Evolutionary conservation across 495 filamentous ascomycete genomes (phyloP).

Genomic region (Sporormia fimetaria): DNA sequence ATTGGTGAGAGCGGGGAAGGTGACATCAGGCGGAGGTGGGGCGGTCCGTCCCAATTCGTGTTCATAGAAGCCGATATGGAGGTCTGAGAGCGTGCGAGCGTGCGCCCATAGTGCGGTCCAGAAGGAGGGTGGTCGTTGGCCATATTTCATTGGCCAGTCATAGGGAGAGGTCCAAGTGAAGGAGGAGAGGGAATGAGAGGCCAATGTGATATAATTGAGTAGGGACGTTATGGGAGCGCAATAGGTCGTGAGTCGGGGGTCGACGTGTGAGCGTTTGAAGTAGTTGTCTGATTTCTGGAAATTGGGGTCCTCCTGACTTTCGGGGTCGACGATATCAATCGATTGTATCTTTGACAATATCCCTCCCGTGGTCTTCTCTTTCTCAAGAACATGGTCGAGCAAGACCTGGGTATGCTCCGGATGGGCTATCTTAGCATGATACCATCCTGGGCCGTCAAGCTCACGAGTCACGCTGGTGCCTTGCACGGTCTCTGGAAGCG

Average conservation of each 20-base stretch:
- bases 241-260: not conserved
- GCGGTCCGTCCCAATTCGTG: conserved; percentile 5
- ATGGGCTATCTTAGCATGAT: too few relatives aligned
- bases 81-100: conserved; percentile 1
- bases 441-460: too few relatives aligned
- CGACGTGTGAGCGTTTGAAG: too few relatives aligned
- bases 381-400: too few relatives aligned
- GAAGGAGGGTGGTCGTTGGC: conserved; percentile 6
- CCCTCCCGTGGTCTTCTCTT: too few relatives aligned
- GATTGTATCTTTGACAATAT: too few relatives aligned
- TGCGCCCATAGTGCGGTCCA: conserved; percentile 15
- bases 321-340: too few relatives aligned
- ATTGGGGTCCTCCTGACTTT: too few relatives aligned
- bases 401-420: too few relatives aligned
- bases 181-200: not conserved
- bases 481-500: too few relatives aligned
- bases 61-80: conserved; percentile 11
- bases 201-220: not conserved
- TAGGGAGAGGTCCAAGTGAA: not conserved
- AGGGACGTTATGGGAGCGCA: conserved; percentile 1
- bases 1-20: conserved; percentile 2
- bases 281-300: too few relatives aligned
- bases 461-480: too few relatives aligned
- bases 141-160: not conserved
- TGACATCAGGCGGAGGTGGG: not conserved